Conservation (phyloP, 169 alveolate species). For the Eimeria acervulina region DNA sequence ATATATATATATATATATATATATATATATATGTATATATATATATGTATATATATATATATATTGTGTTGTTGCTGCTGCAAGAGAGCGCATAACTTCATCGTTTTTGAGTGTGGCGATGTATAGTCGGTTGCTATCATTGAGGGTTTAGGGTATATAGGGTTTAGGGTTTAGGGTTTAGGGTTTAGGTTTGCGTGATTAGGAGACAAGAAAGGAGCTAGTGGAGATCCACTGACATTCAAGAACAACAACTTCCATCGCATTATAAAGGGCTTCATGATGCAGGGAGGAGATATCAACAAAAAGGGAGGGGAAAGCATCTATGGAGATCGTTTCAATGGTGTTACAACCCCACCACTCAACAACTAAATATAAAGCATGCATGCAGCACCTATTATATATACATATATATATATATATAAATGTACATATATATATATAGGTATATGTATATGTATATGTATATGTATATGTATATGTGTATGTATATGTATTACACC, state of each 20-base stretch:
- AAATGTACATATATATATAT: too few species aligned
- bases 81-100: too few species aligned
- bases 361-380: neutral
- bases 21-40: too few species aligned
- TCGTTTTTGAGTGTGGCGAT: neutral
- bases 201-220: conserved; percentile 51
- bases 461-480: too few species aligned
- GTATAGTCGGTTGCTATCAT: neutral
- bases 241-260: conserved; percentile 95
- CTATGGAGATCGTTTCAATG: conserved; percentile 93
- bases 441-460: too few species aligned
- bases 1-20: too few species aligned
- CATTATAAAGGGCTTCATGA: conserved; percentile 97
- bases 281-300: conserved; percentile 98
- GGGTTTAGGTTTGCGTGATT: neutral
- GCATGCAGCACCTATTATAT: conserved; percentile 50
- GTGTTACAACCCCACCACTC: neutral
- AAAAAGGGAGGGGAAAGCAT: conserved; percentile 98
- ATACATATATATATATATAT: too few species aligned
- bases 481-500: too few species aligned
- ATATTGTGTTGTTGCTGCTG: too few species aligned
- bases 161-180: conserved; percentile 50
- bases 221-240: conserved; percentile 71
- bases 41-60: too few species aligned
- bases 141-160: neutral